Evolutionary conservation across 768 basidiomycete species (phyloP).

Genomic region (Suillus luteus): DNA sequence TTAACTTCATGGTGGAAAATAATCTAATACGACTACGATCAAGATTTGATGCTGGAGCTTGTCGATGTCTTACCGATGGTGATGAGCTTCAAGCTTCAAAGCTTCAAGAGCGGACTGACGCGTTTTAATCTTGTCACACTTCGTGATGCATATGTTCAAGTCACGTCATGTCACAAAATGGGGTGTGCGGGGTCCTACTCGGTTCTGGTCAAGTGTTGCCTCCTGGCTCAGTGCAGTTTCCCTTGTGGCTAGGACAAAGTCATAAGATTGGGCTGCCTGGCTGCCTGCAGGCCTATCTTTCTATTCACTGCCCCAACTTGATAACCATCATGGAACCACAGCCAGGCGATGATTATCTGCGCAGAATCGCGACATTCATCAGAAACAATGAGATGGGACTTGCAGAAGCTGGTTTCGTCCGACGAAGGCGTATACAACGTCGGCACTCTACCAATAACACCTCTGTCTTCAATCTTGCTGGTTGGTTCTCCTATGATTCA

Average conservation of each 20-base stretch:
- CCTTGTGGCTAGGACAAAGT: background rate
- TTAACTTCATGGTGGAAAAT: constrained; percentile 76
- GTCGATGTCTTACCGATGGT: constrained; percentile 24
- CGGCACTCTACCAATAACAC: constrained; percentile 33
- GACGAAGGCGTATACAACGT: constrained; percentile 47
- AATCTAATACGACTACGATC: constrained; percentile 11
- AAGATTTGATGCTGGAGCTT: constrained; percentile 8
- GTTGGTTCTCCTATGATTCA: constrained; percentile 49
- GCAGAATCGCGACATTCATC: constrained; percentile 69
- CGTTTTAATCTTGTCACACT: constrained; percentile 17
- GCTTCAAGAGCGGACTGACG: constrained; percentile 14
- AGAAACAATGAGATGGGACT: constrained; percentile 71
- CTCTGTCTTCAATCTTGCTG: constrained; percentile 60
- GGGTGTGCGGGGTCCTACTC: background rate
- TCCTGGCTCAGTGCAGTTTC: constrained; percentile 19
- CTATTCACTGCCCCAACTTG: constrained; percentile 19
- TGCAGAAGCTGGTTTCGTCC: constrained; percentile 60
- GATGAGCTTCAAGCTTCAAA: constrained; percentile 17
- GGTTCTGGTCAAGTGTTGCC: constrained; percentile 2
- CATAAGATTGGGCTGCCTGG: constrained; percentile 5
- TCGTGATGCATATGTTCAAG: constrained; percentile 19
- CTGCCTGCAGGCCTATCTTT: constrained; percentile 14
- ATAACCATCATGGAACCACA: constrained; percentile 48
- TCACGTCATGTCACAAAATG: constrained; percentile 22
- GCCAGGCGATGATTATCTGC: constrained; percentile 75